Evolutionary conservation across 1,284 basidiomycete genomes (phyloP), one percentile per base, ranked within the genome.

Genomic region (Ceratobasidium sp.): DNA sequence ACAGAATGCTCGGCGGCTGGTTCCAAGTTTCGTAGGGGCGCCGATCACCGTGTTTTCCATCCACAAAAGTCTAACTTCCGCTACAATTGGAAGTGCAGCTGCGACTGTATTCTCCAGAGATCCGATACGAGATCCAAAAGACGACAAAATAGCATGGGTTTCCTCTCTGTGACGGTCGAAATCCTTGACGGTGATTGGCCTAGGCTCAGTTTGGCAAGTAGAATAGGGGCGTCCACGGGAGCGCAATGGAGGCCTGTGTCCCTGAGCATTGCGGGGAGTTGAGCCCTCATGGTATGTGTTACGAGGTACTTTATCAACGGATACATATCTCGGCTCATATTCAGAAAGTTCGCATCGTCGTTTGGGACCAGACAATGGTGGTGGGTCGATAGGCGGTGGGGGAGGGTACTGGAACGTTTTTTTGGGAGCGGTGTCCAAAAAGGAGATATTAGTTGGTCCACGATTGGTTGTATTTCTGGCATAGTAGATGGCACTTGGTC

Each of bases 11-110:
- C 22, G 57, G 13, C 43, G 40, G 22, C 42, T 60, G 3, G 57
- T 60, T 29, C 27, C 42, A 20, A 60, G 57, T 27, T 60, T 60
- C n/a, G 57, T 60, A 15, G 20, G 42, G 5, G 57, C 43, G 29
- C 22, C 12, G 29, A 60, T 32, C 29, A 60, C 42, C 8, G 57
- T 49, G 22, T 31, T 47, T 29, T 60, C 57, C 57, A 60, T 60
- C 57, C 57, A 60, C 15, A 60, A 12, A 1, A 60, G 31, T 27
- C 57, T 60, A 10, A 43, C 57, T 20, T 60, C 57, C 10, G 43
- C 57, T 1, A 60, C 57, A 22, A 40, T 49, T 20, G 57, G 57
- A 31, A 60, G 43, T 8, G 29, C 57, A 4, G 57, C 57, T 2
- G 57, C 27, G 13, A 60, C 20, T 31, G 43, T 47, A n/a, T 25